phyloP scores from a whole-genome alignment of 176 grass and related monocot genomes.

The Musa acuminata region DNA sequence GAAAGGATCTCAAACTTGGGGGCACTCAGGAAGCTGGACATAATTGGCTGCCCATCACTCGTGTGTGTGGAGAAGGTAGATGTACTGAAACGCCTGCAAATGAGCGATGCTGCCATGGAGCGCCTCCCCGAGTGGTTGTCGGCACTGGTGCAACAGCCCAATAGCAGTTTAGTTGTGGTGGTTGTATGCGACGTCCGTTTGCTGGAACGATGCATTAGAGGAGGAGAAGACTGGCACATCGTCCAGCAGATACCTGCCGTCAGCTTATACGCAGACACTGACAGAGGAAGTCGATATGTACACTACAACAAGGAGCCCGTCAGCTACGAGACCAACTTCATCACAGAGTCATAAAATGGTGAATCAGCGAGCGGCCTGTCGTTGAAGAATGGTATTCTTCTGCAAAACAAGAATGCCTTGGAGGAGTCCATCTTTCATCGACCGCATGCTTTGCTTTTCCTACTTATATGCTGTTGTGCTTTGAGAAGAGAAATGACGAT shows the following conservation, averaged over 20 bases:
- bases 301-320: not conserved
- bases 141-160: not conserved
- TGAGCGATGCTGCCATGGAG: not conserved
- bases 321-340: not conserved
- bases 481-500: too few relatives aligned
- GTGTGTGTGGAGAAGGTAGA: slow-evolving; percentile 19
- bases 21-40: not conserved
- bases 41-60: not conserved
- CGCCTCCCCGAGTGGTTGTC: slow-evolving; percentile 20
- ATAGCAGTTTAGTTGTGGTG: not conserved
- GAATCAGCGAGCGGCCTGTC: too few relatives aligned
- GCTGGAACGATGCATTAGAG: slow-evolving; percentile 17
- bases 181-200: not conserved
- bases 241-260: slow-evolving; percentile 12
- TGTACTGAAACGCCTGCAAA: not conserved
- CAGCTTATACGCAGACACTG: not conserved
- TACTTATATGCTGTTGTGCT: too few relatives aligned
- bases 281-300: not conserved
- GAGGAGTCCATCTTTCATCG: too few relatives aligned
- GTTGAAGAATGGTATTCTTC: too few relatives aligned
- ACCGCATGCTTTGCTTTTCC: too few relatives aligned
- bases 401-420: too few relatives aligned
- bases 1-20: slow-evolving; percentile 24
- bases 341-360: too few relatives aligned
- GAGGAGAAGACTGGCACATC: slow-evolving; percentile 16